These are phyloP conservation scores for Kurtzmaniella fragi DNA, from an alignment of 805 yeast species.

Conservation along the genomic window DNA sequence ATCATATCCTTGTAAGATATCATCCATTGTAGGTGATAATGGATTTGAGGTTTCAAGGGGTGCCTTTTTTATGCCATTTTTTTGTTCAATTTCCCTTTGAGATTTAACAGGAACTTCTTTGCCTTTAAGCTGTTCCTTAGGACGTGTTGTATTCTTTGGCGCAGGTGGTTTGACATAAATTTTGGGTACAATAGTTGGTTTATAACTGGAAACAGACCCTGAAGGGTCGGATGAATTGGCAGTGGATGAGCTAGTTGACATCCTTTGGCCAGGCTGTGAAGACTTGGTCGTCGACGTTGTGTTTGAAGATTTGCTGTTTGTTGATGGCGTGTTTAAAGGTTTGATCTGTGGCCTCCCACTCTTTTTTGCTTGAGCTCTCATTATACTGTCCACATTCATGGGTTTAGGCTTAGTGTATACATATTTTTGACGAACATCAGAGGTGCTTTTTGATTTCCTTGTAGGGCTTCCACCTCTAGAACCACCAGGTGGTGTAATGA, in stretches of 20 bases:
- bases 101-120: background rate
- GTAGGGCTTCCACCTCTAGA: constrained; percentile 12
- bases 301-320: background rate
- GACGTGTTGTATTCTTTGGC: constrained; percentile 7
- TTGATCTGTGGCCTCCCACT: constrained; percentile 6
- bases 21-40: constrained; percentile 23
- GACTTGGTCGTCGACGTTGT: constrained; percentile 2
- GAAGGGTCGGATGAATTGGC: constrained; percentile 6
- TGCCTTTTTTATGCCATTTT: background rate
- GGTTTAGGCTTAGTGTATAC: constrained; percentile 37
- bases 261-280: constrained; percentile 1
- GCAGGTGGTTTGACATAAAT: constrained; percentile 19
- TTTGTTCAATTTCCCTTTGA: constrained; percentile 3
- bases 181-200: constrained; percentile 24
- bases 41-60: constrained; percentile 1
- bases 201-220: constrained; percentile 13
- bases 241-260: constrained; percentile 1
- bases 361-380: constrained; percentile 17
- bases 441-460: constrained; percentile 15
- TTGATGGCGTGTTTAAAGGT: constrained; percentile 1
- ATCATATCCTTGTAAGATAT: constrained; percentile 17
- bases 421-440: constrained; percentile 23
- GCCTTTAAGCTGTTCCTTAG: too few species aligned
- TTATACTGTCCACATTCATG: constrained; percentile 27
- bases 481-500: constrained; percentile 12